Base-by-base conservation (phyloP, 2,329 filamentous ascomycete genomes). In the Davidsoniella eucalypti region DNA sequence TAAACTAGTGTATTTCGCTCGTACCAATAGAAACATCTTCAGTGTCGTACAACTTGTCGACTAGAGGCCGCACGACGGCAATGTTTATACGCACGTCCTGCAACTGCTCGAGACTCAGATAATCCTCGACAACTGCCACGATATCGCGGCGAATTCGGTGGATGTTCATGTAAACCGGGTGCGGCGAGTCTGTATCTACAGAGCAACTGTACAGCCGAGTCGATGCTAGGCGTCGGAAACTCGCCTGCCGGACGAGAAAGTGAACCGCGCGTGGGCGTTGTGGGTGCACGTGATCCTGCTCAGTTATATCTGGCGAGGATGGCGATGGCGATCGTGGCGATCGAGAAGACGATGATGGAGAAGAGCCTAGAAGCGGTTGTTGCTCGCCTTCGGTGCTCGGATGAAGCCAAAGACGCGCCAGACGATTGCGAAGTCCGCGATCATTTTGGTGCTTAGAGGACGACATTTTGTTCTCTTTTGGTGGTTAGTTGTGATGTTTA, bases 51-150 rank as follows among this genome's bases (percentile, higher is more conserved):
- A 90, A 73, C 61, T 85, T 82, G 61, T 92, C 84, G n/a, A 92
- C 84, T 23, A 92, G 66, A 1, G 86, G 86, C 52, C 86, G 76
- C 17, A 92, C 80, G 42, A 92, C 80, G 1, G 82, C 73, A 47
- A 85, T 75, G 61, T 92, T 92, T 70, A 92, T 87, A 52, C 84
- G 76, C 50, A 87, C 80, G 61, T 87, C 83, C 58, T 81, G 76
- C 55, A 93, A 68, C 67, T 92, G 85, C 17, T 49, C 39, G 7
- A 50, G 47, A 25, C 49, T 52, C 39, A 54, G 47, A 21, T 54
- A 54, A 42, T 55, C 52, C 37, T 55, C 44, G 46, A 80, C 76
- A 26, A 79, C 76, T 51, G 72, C 73, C 54, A 72, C 67, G 52
- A 82, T 74, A 61, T 82, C 77, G 60, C 75, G 71, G 36, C 76